These are phyloP conservation scores for Schizonepeta tenuifolia DNA, from an alignment of 257 asterid genomes.

Conservation along the genomic window DNA sequence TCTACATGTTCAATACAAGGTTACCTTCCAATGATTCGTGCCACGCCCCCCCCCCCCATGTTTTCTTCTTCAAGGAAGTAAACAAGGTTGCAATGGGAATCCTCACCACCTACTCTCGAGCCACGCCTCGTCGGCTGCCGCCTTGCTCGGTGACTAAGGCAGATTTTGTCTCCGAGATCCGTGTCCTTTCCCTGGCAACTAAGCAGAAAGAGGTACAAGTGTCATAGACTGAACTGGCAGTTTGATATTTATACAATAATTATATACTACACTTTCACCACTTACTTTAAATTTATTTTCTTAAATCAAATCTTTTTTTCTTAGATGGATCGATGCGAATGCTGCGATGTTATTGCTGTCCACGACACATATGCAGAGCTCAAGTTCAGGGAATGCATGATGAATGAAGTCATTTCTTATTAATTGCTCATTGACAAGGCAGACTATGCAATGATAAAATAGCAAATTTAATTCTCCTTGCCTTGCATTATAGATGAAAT, in stretches of 20 bases:
- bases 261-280: no score
- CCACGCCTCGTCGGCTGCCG: conserved; percentile 35
- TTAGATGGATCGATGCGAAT: conserved; percentile 53
- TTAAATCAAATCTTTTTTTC: not conserved
- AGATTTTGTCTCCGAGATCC: conserved; percentile 43
- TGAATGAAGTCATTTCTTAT: conserved; percentile 33
- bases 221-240: no score
- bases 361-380: conserved; percentile 28
- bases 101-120: conserved; percentile 46
- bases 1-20: conserved; percentile 71
- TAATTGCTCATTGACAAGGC: conserved; percentile 1
- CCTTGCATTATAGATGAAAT: not conserved
- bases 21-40: conserved; percentile 46
- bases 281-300: no score
- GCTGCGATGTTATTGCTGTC: conserved; percentile 43
- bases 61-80: conserved; percentile 49
- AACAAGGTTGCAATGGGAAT: conserved; percentile 12
- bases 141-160: conserved; percentile 46
- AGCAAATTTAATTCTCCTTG: not conserved
- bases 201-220: conserved; percentile 48
- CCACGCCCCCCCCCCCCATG: conserved; percentile 59
- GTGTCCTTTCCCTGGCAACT: conserved; percentile 49
- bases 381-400: conserved; percentile 45
- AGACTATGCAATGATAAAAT: not conserved
- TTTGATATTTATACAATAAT: no score